These are phyloP conservation scores for Brasilioporus rufonigricans DNA, from an alignment of 768 basidiomycete species.

Conservation along the genomic window DNA sequence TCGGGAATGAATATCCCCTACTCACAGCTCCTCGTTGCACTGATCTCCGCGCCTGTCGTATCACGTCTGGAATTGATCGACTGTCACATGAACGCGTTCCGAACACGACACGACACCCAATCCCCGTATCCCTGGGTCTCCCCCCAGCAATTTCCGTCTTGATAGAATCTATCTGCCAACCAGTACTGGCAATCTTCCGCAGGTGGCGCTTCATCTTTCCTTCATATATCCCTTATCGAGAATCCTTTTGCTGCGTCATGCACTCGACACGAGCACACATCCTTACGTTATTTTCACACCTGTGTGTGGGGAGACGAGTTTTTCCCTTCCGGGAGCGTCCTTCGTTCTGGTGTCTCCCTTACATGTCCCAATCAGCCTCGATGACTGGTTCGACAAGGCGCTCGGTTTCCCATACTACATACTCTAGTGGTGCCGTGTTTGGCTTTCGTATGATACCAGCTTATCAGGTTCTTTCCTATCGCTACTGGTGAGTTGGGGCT, in stretches of 20 bases:
- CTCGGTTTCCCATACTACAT: too few species aligned
- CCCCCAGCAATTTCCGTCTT: conserved; percentile 12
- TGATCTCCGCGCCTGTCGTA: conserved; percentile 14
- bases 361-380: not conserved
- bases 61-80: not conserved
- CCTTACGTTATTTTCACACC: conserved; percentile 17
- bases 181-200: too few species aligned
- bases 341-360: not conserved
- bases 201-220: conserved; percentile 3
- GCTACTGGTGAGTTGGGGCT: too few species aligned
- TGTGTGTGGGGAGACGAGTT: too few species aligned
- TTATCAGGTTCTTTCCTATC: not conserved
- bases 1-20: too few species aligned
- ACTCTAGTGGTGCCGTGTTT: not conserved
- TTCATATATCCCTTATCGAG: too few species aligned
- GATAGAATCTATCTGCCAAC: conserved; percentile 1
- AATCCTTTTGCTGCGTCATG: not conserved
- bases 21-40: not conserved
- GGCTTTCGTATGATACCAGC: not conserved
- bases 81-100: too few species aligned
- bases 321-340: not conserved
- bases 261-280: too few species aligned
- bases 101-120: too few species aligned
- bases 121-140: too few species aligned
- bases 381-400: too few species aligned